Evolutionary conservation across 805 yeast species (phyloP), one percentile per base, ranked within the genome.

Genomic region (Torulaspora quercuum): DNA sequence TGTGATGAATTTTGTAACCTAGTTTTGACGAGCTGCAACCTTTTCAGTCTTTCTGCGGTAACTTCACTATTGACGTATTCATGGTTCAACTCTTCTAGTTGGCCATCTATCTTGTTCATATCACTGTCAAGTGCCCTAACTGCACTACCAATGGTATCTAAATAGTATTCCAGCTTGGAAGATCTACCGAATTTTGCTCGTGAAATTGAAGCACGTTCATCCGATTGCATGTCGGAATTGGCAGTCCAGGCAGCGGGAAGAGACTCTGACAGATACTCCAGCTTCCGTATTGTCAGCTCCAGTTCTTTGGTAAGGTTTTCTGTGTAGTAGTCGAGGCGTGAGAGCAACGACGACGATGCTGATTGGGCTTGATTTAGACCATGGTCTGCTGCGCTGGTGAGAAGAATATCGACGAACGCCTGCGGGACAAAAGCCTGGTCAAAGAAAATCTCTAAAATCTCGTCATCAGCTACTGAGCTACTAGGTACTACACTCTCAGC

Each of bases 361-460:
- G 66, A 63, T 42, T 74, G 75, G 11, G 78, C 56, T 17, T 65
- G 57, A 23, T 65, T 59, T 18, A 73, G 48, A 16, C 50, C 52
- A 16, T 39, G 36, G 8, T 37, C 30, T 25, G 67, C 44, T 3
- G 70, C 63, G 12, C 70, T 59, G 30, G 73, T 64, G 42, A 77
- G 69, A 10, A 82, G 59, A 2, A 82, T 78, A 53, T 82, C 85
- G 12, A 82, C 69, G 49, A 73, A 82, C 25, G 75, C 75, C 37
- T 75, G 73, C 1, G 87, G 82, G 11, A 72, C 75, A 52, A 81
- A 82, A 16, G 73, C 75, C 13, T 71, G 74, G 44, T 81, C 85
- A 43, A 80, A 78, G 63, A 82, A 82, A 78, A 82, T 80, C 8
- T 76, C 61, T 3, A 81, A 57, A 1, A 80, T 67, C 10, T 75